These are phyloP conservation scores for Botrytis fragariae DNA, from an alignment of 2,329 filamentous ascomycete species.

Conservation along the genomic window DNA sequence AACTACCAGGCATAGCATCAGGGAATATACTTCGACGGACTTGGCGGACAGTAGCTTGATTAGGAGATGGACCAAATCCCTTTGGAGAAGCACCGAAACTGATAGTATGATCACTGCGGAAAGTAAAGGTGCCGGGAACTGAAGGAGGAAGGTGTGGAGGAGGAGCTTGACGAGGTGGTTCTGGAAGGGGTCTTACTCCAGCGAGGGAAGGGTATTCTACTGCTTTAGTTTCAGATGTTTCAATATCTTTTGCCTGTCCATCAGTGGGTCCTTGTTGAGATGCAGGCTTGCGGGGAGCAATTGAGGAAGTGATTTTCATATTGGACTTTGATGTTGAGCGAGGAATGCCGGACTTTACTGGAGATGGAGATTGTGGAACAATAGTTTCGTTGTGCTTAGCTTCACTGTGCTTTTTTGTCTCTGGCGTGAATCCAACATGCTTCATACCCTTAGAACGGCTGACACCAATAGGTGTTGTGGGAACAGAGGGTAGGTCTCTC, in stretches of 20 bases:
- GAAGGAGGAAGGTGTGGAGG: constrained; percentile 36
- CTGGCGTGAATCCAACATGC: constrained; percentile 76
- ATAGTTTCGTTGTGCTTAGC: constrained; percentile 42
- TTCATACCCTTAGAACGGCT: constrained; percentile 60
- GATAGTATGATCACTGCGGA: constrained; percentile 65
- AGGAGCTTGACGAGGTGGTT: constrained; percentile 24
- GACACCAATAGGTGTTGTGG: constrained; percentile 54
- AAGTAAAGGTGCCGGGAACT: constrained; percentile 59
- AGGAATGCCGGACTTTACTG: constrained; percentile 50
- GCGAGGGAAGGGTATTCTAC: constrained; percentile 37
- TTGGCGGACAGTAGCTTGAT: constrained; percentile 60
- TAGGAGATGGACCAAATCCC: constrained; percentile 56
- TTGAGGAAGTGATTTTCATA: constrained; percentile 18
- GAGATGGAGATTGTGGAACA: constrained; percentile 54
- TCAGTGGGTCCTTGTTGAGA: not conserved
- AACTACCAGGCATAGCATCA: constrained; percentile 54
- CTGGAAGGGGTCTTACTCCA: constrained; percentile 31
- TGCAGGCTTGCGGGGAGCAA: constrained; percentile 3
- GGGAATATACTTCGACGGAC: constrained; percentile 53
- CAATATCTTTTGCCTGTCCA: not conserved
- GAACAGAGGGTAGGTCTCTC: constrained; percentile 51
- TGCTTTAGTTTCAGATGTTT: not conserved
- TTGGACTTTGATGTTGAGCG: constrained; percentile 43
- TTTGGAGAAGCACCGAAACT: constrained; percentile 49
- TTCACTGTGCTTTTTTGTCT: constrained; percentile 52